Conservation (phyloP, 2,329 filamentous ascomycete species). For the Penicillium freii region DNA sequence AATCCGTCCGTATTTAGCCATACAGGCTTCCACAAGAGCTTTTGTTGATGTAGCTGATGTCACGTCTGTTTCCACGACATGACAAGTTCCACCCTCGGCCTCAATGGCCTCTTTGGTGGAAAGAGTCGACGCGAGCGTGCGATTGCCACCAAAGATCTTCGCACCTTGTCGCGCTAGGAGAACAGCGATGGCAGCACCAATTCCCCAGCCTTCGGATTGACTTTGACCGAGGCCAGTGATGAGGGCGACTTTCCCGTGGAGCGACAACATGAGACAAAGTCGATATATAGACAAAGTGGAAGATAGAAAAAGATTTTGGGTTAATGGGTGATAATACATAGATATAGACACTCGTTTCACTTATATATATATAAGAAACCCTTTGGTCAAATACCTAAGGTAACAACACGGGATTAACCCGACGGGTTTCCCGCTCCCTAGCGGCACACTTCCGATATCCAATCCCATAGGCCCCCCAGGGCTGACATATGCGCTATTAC, state of each 20-base stretch:
- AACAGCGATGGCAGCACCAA: conserved; percentile 52
- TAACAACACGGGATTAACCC: not conserved
- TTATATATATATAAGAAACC: not conserved
- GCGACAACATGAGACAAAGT: not conserved
- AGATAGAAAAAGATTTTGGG: not conserved
- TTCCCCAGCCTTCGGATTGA: conserved; percentile 48
- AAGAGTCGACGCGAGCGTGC: no score
- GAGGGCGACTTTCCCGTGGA: conserved; percentile 23
- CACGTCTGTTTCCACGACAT: conserved; percentile 51
- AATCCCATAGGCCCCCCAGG: not conserved
- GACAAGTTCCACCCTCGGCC: conserved; percentile 33
- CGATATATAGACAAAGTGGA: not conserved
- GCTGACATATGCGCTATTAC: no score
- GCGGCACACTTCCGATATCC: not conserved
- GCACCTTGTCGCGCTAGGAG: conserved; percentile 36
- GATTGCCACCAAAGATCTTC: no score
- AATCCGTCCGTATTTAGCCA: conserved; percentile 54
- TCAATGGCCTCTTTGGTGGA: conserved; percentile 38
- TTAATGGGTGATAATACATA: not conserved
- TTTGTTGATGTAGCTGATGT: conserved; percentile 55
- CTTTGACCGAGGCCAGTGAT: conserved; percentile 37
- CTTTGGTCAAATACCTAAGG: not conserved
- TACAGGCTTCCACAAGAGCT: conserved; percentile 51
- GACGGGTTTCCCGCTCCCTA: not conserved
- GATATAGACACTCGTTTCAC: no score